Evolutionary conservation across 2,329 filamentous ascomycete genomes (phyloP).

Genomic region (Juglanconis oblonga): DNA sequence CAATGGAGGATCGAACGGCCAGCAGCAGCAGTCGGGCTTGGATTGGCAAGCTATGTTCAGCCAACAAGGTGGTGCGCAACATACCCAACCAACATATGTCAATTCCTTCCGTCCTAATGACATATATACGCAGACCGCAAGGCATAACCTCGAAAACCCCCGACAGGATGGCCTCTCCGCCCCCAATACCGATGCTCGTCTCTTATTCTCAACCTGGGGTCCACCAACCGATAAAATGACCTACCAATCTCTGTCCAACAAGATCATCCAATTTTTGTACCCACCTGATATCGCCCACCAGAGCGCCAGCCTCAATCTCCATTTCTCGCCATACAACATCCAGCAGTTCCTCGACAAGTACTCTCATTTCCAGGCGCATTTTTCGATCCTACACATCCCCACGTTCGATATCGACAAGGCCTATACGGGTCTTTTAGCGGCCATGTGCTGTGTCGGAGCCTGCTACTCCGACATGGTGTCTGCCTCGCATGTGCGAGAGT

Average conservation of each 20-base stretch:
- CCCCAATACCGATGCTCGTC: slow-evolving; percentile 40
- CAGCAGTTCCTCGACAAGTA: slow-evolving; percentile 70
- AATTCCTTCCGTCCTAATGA: slow-evolving; percentile 63
- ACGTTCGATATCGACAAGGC: slow-evolving; percentile 66
- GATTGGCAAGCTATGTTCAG: slow-evolving; percentile 75
- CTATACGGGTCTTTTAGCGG: slow-evolving; percentile 64
- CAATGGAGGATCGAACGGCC: slow-evolving; percentile 49
- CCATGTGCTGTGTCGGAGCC: slow-evolving; percentile 71
- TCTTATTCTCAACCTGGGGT: slow-evolving; percentile 47
- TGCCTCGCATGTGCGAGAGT: slow-evolving; percentile 59
- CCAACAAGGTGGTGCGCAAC: slow-evolving; percentile 63
- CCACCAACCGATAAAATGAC: slow-evolving; percentile 46
- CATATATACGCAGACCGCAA: slow-evolving; percentile 66
- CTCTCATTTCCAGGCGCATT: slow-evolving; percentile 70
- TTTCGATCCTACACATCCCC: slow-evolving; percentile 68
- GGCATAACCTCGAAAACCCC: slow-evolving; percentile 55
- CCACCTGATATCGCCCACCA: slow-evolving; percentile 53
- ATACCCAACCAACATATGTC: slow-evolving; percentile 50
- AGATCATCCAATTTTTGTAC: slow-evolving; percentile 56
- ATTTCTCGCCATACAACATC: slow-evolving; percentile 65
- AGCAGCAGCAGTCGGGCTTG: slow-evolving; percentile 61
- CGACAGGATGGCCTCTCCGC: slow-evolving; percentile 43
- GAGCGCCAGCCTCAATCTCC: slow-evolving; percentile 53
- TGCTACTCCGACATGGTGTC: slow-evolving; percentile 67
- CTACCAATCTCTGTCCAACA: slow-evolving; percentile 52